These are phyloP conservation scores for Podospora tetraspora DNA, from an alignment of 495 filamentous ascomycete genomes.

Conservation along the genomic window DNA sequence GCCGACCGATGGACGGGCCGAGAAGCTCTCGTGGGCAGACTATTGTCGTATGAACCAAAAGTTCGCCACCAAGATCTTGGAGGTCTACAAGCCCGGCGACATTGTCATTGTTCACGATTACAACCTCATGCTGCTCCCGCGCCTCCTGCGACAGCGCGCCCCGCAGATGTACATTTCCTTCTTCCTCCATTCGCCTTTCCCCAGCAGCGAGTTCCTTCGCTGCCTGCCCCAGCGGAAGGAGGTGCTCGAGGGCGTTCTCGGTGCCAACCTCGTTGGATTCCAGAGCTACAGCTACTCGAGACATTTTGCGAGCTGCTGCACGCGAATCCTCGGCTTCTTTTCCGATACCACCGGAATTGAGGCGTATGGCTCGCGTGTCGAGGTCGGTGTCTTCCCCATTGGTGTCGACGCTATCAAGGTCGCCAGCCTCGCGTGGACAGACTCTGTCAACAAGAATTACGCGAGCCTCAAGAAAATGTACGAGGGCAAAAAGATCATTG, in stretches of 20 bases:
- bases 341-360: constrained; percentile 75
- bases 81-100: constrained; percentile 83
- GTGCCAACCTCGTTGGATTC: constrained; percentile 86
- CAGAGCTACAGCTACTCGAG: constrained; percentile 89
- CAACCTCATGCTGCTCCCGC: constrained; percentile 79
- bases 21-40: constrained; percentile 80
- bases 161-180: constrained; percentile 86
- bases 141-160: constrained; percentile 72
- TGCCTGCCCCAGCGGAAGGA: constrained; percentile 83
- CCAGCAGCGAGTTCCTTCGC: constrained; percentile 86
- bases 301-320: constrained; percentile 90
- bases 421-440: constrained; percentile 62
- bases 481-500: constrained; percentile 80
- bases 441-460: constrained; percentile 61
- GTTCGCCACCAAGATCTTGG: constrained; percentile 79
- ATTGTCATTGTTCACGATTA: constrained; percentile 91
- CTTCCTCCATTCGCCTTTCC: constrained; percentile 88
- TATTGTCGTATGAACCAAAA: constrained; percentile 82
- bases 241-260: constrained; percentile 78
- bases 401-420: constrained; percentile 76
- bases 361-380: constrained; percentile 80
- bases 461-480: constrained; percentile 67
- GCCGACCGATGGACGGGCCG: constrained; percentile 73
- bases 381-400: constrained; percentile 85
- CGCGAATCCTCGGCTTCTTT: constrained; percentile 76